Base-by-base conservation (phyloP, 2,329 filamentous ascomycete genomes). In the Colletotrichum sp. region DNA sequence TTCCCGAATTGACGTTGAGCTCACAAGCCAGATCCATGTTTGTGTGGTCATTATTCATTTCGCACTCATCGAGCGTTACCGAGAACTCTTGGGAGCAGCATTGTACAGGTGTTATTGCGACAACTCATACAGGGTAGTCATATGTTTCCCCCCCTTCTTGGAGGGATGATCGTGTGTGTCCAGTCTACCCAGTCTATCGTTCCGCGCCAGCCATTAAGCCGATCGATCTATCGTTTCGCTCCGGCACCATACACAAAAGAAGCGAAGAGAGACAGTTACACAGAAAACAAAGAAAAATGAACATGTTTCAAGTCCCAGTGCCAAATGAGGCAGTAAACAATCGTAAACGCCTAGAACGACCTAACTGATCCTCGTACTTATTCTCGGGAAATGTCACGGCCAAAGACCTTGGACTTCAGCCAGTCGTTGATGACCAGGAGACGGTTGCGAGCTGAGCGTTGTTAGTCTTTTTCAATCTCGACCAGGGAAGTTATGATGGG, bases 361-460 rank as follows among this genome's bases (percentile, higher is more conserved):
- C 34, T 63, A 44, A 69, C 79, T 84, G 92, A 96, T 87, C 96
- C 95, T 82, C 95, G 91, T 60, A 69, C 79, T 84, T 92, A 96
- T 87, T 96, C 95, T 82, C 95, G 91, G 60, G 95, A 96, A 68
- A 99, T 95, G 83, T 99, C 97, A 85, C 97, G 96, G 78, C 97
- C 97, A 83, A 99, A 99, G 77, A 97, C 88, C 89, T 98, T 98
- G 80, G 96, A 96, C 91, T 99, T 99, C 85, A 96, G 86, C 97
- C 97, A 99, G 88, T 99, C 97, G 82, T 98, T 90, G 79, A 95
- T 88, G 81, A 99, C 97, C 68, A 99, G 91, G 81, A 99, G 92
- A 84, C 97, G 94, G 89, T 99, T 99, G 81, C 97, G 95, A 78
- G 95, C 95, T 98, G 79, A 63, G 68, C 49, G 59, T 69, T 34